phyloP scores from a whole-genome alignment of 1,139 yeast species.

The Meyerozyma athensensis region DNA sequence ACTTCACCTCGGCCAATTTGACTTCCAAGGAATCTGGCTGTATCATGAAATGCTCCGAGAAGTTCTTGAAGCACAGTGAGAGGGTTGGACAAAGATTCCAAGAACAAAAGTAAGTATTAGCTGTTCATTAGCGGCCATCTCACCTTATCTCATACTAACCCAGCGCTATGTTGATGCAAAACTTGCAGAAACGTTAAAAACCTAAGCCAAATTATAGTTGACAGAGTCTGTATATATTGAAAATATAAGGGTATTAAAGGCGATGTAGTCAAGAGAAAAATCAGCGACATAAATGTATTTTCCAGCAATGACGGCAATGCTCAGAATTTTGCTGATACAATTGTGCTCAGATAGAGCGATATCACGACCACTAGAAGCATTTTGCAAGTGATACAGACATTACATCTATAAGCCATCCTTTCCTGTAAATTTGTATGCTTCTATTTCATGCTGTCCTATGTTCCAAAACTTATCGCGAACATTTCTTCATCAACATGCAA shows the following conservation, averaged over 20 bases:
- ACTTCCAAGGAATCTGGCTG: slow-evolving; percentile 82
- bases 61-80: slow-evolving; percentile 96
- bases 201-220: neutral
- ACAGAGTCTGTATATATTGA: slow-evolving; percentile 4
- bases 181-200: slow-evolving; percentile 26
- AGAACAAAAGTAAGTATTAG: slow-evolving; percentile 65
- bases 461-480: neutral
- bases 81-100: slow-evolving; percentile 99
- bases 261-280: neutral
- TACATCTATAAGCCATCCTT: too few species aligned
- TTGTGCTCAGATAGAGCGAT: too few species aligned
- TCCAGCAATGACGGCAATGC: too few species aligned
- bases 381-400: too few species aligned
- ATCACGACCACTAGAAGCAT: too few species aligned
- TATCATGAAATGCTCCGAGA: slow-evolving; percentile 89
- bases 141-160: slow-evolving; percentile 20
- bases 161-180: slow-evolving; percentile 48
- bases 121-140: too few species aligned
- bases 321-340: too few species aligned
- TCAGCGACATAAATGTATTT: too few species aligned
- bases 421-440: neutral
- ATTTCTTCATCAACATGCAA: slow-evolving; percentile 9
- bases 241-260: slow-evolving; percentile 8
- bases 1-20: slow-evolving; percentile 87
- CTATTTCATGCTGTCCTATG: neutral